Percentiles rank a stretch among this genome's conserved stretches.
Conservation (phyloP, 768 basidiomycete genomes). For the Boletus tylopilopsis region DNA sequence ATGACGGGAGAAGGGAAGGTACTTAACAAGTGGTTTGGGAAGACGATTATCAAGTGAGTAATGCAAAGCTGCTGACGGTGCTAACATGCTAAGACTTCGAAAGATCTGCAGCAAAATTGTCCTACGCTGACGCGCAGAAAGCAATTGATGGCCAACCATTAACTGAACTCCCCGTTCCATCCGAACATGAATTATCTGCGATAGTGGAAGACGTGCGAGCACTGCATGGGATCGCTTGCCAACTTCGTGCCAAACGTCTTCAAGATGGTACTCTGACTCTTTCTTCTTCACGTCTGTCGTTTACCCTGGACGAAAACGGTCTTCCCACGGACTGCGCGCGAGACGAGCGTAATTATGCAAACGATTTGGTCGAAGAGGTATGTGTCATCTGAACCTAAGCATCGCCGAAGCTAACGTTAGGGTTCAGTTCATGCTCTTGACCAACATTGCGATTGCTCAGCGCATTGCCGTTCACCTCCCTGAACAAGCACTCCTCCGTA, state of each 20-base stretch:
- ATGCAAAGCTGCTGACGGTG: not conserved
- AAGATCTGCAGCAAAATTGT: slow-evolving; percentile 83
- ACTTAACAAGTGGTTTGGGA: slow-evolving; percentile 88
- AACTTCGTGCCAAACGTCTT: slow-evolving; percentile 68
- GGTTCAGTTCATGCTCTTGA: slow-evolving; percentile 85
- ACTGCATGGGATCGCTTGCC: slow-evolving; percentile 65
- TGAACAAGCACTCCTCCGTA: slow-evolving; percentile 94
- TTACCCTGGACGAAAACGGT: slow-evolving; percentile 76
- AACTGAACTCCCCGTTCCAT: slow-evolving; percentile 45
- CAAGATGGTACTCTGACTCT: slow-evolving; percentile 77
- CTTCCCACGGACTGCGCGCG: slow-evolving; percentile 76
- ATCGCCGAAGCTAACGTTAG: slow-evolving; percentile 1
- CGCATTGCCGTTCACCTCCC: slow-evolving; percentile 92
- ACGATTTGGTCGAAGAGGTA: slow-evolving; percentile 88
- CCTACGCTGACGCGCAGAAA: slow-evolving; percentile 78
- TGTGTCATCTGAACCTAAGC: slow-evolving; percentile 8
- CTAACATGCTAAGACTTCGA: slow-evolving; percentile 1
- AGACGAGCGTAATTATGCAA: slow-evolving; percentile 64
- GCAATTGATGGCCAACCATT: slow-evolving; percentile 74
- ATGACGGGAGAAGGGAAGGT: slow-evolving; percentile 79
- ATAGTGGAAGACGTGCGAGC: slow-evolving; percentile 74
- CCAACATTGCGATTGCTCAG: slow-evolving; percentile 88
- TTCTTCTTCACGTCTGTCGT: slow-evolving; percentile 66
- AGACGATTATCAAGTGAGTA: slow-evolving; percentile 82
- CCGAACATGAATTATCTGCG: slow-evolving; percentile 55